Percentiles rank a stretch among this genome's conserved stretches.
These are phyloP conservation scores for Pseudogymnoascus sp. DNA, from an alignment of 2,329 filamentous ascomycete species.

Conservation along the genomic window DNA sequence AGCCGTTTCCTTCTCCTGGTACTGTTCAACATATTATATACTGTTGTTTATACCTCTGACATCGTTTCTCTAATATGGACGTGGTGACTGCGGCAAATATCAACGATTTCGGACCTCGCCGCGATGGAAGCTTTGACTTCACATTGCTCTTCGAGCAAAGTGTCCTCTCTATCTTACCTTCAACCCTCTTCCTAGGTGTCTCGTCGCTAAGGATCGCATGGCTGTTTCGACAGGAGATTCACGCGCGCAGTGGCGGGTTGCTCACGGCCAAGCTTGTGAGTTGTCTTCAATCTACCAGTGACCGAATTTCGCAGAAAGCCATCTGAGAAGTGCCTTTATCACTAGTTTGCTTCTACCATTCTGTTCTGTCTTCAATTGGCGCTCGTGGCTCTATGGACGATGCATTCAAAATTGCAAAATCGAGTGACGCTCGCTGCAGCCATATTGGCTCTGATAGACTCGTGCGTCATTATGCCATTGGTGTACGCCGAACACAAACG, in stretches of 20 bases:
- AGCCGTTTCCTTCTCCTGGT: neutral
- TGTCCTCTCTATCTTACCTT: constrained; percentile 12
- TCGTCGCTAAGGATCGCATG: neutral
- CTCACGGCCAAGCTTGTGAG: constrained; percentile 1
- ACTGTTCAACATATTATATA: neutral
- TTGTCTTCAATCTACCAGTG: neutral
- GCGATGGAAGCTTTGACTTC: constrained; percentile 15
- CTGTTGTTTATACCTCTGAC: neutral
- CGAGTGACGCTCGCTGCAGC: neutral
- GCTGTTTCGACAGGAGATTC: constrained; percentile 6
- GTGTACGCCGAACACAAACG: constrained; percentile 10
- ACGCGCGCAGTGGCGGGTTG: neutral
- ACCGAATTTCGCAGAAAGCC: neutral
- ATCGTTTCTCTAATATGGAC: neutral
- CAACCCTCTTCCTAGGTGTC: constrained; percentile 4
- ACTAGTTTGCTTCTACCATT: neutral
- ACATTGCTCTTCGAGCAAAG: constrained; percentile 13
- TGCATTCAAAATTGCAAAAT: neutral
- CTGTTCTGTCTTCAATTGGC: neutral
- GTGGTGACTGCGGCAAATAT: neutral
- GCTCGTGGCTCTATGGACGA: neutral
- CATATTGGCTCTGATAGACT: neutral
- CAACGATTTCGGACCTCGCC: constrained; percentile 10
- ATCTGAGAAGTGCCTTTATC: neutral
- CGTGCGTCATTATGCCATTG: neutral